A percentile compares a stretch with the other conserved stretches of the same genome.
phyloP scores from a whole-genome alignment of 176 grass and related monocot genomes.

The Musa beccarii region DNA sequence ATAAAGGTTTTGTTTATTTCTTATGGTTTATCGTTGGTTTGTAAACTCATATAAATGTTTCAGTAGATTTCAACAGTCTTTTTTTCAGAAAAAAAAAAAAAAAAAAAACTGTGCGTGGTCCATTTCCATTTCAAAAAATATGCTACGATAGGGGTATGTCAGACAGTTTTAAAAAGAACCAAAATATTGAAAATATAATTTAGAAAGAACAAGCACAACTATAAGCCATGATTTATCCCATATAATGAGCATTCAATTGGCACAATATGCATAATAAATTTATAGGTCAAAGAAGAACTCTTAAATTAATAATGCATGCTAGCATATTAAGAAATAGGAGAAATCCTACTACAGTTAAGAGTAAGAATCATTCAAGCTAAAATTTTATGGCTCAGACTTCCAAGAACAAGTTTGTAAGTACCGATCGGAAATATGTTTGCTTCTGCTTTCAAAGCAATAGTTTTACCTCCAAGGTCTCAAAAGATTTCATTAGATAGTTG shows the following conservation, averaged over 20 bases:
- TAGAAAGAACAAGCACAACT: too few relatives aligned
- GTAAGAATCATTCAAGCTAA: not conserved
- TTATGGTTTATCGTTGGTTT: too few relatives aligned
- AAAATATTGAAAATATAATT: not conserved
- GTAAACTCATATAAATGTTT: too few relatives aligned
- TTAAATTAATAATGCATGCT: not conserved
- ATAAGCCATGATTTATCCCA: too few relatives aligned
- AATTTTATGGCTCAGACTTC: not conserved
- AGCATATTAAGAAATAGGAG: not conserved
- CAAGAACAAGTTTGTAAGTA: not conserved
- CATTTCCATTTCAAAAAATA: too few relatives aligned
- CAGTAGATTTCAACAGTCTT: too few relatives aligned
- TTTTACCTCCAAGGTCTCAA: slow-evolving; percentile 83
- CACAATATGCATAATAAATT: too few relatives aligned
- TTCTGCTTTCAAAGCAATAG: not conserved
- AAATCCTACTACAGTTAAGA: not conserved
- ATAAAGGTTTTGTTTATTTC: not conserved
- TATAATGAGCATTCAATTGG: too few relatives aligned
- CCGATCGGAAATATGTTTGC: not conserved
- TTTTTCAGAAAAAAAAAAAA: too few relatives aligned
- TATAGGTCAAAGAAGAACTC: not conserved
- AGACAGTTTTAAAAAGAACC: not conserved
- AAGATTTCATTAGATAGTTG: slow-evolving; percentile 78
- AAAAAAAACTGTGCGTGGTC: too few relatives aligned
- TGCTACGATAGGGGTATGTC: too few relatives aligned